These are phyloP conservation scores for Capsicum pubescens DNA, from an alignment of 257 asterid species.

Conservation along the genomic window DNA sequence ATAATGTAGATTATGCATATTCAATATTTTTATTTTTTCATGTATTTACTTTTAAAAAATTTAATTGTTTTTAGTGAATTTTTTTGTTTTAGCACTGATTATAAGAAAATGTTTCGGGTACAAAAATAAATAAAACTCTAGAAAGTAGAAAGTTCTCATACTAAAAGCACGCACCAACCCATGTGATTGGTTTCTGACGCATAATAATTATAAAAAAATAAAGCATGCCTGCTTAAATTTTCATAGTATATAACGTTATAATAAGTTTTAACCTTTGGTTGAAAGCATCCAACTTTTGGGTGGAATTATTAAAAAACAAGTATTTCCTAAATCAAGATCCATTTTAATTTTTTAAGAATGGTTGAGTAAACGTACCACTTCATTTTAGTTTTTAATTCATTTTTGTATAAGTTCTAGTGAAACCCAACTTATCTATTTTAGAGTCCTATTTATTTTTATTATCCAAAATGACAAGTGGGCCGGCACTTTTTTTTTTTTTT, in stretches of 20 bases:
- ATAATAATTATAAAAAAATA: not conserved
- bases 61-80: no score
- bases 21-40: not conserved
- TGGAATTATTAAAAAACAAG: not conserved
- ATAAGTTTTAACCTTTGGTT: not conserved
- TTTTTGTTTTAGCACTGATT: not conserved
- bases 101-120: not conserved
- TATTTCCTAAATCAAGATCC: constrained; percentile 17
- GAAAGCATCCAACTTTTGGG: not conserved
- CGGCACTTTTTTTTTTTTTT: constrained; percentile 11
- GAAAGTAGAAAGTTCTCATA: not conserved
- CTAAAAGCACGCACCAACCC: not conserved
- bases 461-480: constrained; percentile 24
- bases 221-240: not conserved
- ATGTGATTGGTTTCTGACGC: constrained; percentile 17
- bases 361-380: not conserved
- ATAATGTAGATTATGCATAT: not conserved
- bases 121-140: not conserved
- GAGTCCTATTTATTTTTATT: not conserved
- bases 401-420: not conserved
- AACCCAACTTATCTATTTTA: not conserved
- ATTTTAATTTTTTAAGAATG: not conserved
- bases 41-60: no score
- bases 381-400: constrained; percentile 15
- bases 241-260: not conserved